These are phyloP conservation scores for Polysphondylium violaceum DNA, from an alignment of 78 protist species.

Conservation along the genomic window DNA sequence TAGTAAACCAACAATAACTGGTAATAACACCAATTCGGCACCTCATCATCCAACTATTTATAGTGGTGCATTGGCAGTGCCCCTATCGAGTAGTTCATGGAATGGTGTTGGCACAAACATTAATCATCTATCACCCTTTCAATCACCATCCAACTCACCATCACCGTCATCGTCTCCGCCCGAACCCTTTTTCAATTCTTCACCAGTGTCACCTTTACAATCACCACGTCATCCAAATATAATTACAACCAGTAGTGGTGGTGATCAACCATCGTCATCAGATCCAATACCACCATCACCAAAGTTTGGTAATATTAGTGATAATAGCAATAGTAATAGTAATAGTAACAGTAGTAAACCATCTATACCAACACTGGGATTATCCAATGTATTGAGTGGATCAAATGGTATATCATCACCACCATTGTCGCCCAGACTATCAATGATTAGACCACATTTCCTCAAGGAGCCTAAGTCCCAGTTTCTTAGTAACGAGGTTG, in stretches of 20 bases:
- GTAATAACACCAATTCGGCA: not conserved
- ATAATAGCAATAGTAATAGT: not conserved
- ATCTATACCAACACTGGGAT: too few species aligned
- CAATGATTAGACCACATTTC: conserved; percentile 77
- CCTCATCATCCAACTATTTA: not conserved
- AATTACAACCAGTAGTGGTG: not conserved
- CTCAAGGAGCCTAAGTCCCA: not conserved
- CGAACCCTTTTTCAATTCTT: not conserved
- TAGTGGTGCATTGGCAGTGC: conserved; percentile 34
- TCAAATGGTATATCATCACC: conserved; percentile 35
- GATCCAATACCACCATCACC: not conserved
- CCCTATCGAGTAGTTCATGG: conserved; percentile 56
- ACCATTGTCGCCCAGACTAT: conserved; percentile 65
- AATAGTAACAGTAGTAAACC: not conserved
- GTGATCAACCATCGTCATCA: not conserved
- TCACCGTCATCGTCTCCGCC: conserved; percentile 72
- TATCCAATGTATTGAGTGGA: conserved; percentile 5
- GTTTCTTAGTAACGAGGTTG: not conserved
- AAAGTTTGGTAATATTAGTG: not conserved
- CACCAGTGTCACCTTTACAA: not conserved
- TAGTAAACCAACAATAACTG: too few species aligned
- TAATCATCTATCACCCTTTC: not conserved
- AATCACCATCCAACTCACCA: conserved; percentile 31
- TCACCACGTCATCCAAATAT: not conserved
- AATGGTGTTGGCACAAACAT: conserved; percentile 13